These are phyloP conservation scores for Flagelloscypha sp. DNA, from an alignment of 768 basidiomycete genomes.

Conservation along the genomic window DNA sequence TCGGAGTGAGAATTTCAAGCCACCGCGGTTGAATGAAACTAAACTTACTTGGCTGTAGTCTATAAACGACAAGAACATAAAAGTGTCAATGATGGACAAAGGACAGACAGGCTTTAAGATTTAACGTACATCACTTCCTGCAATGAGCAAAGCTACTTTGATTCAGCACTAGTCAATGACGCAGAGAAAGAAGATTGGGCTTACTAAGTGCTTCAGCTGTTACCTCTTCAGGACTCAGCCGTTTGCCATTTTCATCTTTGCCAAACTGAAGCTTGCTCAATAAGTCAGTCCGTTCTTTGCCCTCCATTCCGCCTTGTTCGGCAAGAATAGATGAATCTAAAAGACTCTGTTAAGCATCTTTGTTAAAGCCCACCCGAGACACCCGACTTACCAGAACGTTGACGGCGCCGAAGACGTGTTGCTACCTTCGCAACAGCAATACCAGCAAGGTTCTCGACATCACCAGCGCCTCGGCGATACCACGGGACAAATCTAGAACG, in stretches of 20 bases:
- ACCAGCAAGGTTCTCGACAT: constrained; percentile 45
- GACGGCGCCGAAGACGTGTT: constrained; percentile 43
- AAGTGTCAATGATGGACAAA: not conserved
- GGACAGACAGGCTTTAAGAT: constrained; percentile 47
- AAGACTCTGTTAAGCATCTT: too few species aligned
- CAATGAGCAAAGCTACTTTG: constrained; percentile 58
- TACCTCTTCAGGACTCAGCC: constrained; percentile 51
- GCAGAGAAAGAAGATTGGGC: too few species aligned
- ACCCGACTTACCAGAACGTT: too few species aligned
- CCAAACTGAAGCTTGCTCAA: constrained; percentile 52
- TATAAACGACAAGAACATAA: constrained; percentile 1
- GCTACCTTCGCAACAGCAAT: constrained; percentile 40
- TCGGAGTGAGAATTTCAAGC: too few species aligned
- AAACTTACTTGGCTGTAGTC: too few species aligned
- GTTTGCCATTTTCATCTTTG: constrained; percentile 51
- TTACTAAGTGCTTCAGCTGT: constrained; percentile 58
- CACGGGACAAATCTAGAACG: constrained; percentile 30
- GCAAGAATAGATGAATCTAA: too few species aligned
- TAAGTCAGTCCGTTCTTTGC: constrained; percentile 46
- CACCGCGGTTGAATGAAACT: too few species aligned
- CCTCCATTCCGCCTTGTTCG: too few species aligned
- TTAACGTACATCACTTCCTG: constrained; percentile 62
- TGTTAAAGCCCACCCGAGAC: too few species aligned
- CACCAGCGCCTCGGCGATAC: constrained; percentile 36
- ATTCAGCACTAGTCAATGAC: too few species aligned